Percentiles rank a stretch among this genome's conserved stretches.
Conservation (phyloP, 202 grass and related monocot genomes). For the Setaria italica region DNA sequence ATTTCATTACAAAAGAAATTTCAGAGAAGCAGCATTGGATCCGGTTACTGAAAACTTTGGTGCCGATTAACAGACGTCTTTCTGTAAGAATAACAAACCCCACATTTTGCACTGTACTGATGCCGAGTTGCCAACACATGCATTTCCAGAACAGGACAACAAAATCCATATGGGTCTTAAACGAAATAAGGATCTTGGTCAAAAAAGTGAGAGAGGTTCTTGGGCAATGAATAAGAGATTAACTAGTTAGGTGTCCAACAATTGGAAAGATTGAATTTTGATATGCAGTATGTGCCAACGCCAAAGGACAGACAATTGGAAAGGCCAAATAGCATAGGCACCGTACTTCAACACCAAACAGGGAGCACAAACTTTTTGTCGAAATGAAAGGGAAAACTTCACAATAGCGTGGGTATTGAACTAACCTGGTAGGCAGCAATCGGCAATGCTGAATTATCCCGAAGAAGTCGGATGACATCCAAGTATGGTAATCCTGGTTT, state of each 20-base stretch:
- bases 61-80: not conserved
- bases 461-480: slow-evolving; percentile 88
- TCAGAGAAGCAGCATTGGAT: not conserved
- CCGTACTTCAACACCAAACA: not conserved
- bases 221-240: not conserved
- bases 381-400: not conserved
- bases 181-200: not conserved
- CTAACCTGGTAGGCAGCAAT: slow-evolving; percentile 96
- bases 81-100: not conserved
- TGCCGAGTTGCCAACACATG: not conserved
- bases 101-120: not conserved
- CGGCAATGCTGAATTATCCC: slow-evolving; percentile 90
- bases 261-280: slow-evolving; percentile 6
- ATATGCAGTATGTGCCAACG: not conserved
- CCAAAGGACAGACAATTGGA: not conserved
- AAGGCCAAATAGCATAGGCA: not conserved
- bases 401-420: not conserved
- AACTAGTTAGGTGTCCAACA: not conserved
- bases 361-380: not conserved
- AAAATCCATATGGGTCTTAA: not conserved
- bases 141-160: not conserved
- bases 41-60: not conserved
- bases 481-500: slow-evolving; percentile 96
- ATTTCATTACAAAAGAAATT: not conserved
- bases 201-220: not conserved